phyloP scores from a whole-genome alignment of 2,329 filamentous ascomycete species.

The Dactylellina haptotyla region DNA sequence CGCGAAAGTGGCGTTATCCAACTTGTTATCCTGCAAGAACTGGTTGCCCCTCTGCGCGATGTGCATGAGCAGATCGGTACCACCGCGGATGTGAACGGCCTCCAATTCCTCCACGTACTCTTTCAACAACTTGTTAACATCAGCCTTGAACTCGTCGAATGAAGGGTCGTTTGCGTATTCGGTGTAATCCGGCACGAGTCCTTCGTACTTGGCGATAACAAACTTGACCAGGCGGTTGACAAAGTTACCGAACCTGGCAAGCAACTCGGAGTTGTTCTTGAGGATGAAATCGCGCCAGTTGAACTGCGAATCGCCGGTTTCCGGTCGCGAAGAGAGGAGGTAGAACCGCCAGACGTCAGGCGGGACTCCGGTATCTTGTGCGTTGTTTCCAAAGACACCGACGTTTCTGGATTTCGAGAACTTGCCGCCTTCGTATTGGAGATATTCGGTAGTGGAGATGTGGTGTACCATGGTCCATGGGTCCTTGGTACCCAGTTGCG shows the following conservation, averaged over 20 bases:
- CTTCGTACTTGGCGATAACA: slow-evolving; percentile 78
- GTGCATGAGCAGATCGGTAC: slow-evolving; percentile 72
- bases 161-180: slow-evolving; percentile 64
- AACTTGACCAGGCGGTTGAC: slow-evolving; percentile 80
- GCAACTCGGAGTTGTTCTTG: slow-evolving; percentile 88
- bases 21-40: slow-evolving; percentile 68
- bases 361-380: slow-evolving; percentile 83
- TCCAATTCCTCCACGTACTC: slow-evolving; percentile 76
- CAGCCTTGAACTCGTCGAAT: slow-evolving; percentile 64
- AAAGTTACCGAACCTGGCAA: slow-evolving; percentile 77
- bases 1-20: slow-evolving; percentile 68
- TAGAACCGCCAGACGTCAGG: slow-evolving; percentile 95
- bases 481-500: slow-evolving; percentile 82
- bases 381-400: slow-evolving; percentile 90
- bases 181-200: slow-evolving; percentile 74
- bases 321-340: slow-evolving; percentile 83
- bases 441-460: slow-evolving; percentile 86
- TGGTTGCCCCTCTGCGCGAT: slow-evolving; percentile 72
- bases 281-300: slow-evolving; percentile 86
- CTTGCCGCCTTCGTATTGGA: slow-evolving; percentile 89
- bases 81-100: slow-evolving; percentile 75
- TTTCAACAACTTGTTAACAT: slow-evolving; percentile 73
- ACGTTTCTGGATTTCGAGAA: slow-evolving; percentile 91
- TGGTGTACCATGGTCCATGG: slow-evolving; percentile 91
- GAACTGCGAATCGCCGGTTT: slow-evolving; percentile 87